Evolutionary conservation across 345 rosid genomes (phyloP).

Genomic region (Arabidopsis arenosa): DNA sequence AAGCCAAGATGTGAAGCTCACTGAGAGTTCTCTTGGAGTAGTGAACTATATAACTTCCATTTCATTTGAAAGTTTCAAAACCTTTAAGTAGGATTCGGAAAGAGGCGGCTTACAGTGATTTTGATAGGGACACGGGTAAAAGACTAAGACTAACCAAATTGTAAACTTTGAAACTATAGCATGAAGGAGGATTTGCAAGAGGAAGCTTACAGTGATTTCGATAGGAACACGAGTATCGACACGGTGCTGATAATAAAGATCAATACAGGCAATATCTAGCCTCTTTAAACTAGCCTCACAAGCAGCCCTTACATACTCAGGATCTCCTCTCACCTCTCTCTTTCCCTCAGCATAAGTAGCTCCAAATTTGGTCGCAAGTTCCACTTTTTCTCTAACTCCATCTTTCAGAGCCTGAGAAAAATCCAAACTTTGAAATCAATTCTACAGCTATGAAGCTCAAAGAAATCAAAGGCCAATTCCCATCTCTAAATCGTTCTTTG

Average conservation of each 20-base stretch:
- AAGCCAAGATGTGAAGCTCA: neutral
- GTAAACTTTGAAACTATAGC: no score
- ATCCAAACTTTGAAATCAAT: neutral
- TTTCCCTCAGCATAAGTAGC: constrained; percentile 37
- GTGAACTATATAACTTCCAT: no score
- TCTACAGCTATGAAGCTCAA: neutral
- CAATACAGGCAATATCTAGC: constrained; percentile 54
- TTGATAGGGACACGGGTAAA: no score
- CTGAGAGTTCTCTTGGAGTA: neutral
- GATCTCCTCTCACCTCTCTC: constrained; percentile 49
- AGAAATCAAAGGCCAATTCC: neutral
- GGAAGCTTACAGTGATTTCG: constrained; percentile 49
- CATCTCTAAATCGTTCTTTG: neutral
- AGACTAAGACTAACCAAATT: no score
- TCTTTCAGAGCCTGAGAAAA: constrained; percentile 54
- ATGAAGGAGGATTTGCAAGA: no score
- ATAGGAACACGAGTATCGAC: constrained; percentile 60
- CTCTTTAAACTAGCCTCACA: constrained; percentile 68
- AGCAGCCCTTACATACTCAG: constrained; percentile 54
- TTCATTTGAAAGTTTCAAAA: neutral
- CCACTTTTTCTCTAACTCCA: constrained; percentile 52
- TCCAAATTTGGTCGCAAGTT: constrained; percentile 61
- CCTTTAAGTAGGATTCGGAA: neutral
- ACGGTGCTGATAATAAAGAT: constrained; percentile 68
- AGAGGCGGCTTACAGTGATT: neutral